Evolutionary conservation across 2,329 filamentous ascomycete genomes (phyloP), one percentile per base, ranked within the genome.

Genomic region (Colletotrichum kahawae): DNA sequence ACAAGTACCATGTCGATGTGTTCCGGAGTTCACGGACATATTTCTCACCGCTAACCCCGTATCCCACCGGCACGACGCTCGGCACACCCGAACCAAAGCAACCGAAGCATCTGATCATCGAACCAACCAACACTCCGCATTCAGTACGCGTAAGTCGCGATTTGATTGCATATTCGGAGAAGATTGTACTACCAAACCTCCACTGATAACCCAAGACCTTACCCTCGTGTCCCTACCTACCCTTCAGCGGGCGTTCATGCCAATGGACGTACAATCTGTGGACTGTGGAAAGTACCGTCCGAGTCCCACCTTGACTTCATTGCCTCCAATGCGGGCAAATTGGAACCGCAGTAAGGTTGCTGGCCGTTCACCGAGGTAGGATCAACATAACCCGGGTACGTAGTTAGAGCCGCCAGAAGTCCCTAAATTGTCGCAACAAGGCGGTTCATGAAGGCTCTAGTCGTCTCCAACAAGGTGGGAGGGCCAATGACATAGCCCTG

Each of bases 301-400:
- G 90, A 88, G 78, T 93, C 91, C 81, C 88, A 87, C 3, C 79
- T 82, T 7, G 81, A 78, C 83, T 93, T 93, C 57, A 92, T 84
- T 62, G 81, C 66, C 67, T 86, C 82, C 63, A 93, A 82, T 7
- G 74, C 78, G 0, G 84, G 80, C 38, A 92, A 80, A 76, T 92
- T 91, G 1, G 84, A 78, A 0, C 88, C 88, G 90, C 90, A 93
- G 79, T 92, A 92, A 10, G 86, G 84, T 67, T 83, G 77, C 78
- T 90, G 89, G 9, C 86, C 85, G 68, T 84, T 77, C 4, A 80
- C 71, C 34, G 92, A 79, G 5, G 80, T 81, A 3, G 87, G 86
- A 78, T 93, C 91, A 3, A 93, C 88, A 77, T 93, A 93, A 3
- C 91, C 92, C 0, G 92, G 88, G 80, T 93, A 94, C 1, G 90